A percentile compares a stretch with the other conserved stretches of the same genome.
These are phyloP conservation scores for Sporothrix variecibatus DNA, from an alignment of 2,329 filamentous ascomycete species.

Conservation along the genomic window DNA sequence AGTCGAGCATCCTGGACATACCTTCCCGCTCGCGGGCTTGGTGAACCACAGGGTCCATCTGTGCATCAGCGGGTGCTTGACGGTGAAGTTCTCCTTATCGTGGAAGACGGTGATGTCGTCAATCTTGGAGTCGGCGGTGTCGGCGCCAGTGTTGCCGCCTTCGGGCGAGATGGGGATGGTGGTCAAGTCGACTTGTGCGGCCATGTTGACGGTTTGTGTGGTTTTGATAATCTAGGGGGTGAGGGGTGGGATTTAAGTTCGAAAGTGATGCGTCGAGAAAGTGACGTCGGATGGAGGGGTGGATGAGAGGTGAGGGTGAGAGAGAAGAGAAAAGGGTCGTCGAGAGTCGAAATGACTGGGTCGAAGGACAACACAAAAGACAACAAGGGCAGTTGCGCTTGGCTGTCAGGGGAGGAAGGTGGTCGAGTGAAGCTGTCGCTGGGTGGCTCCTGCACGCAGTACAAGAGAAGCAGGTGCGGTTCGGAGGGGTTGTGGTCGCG, in stretches of 20 bases:
- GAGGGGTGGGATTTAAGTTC: background rate
- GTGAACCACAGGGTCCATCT: constrained; percentile 99
- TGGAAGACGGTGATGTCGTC: constrained; percentile 94
- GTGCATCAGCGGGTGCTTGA: constrained; percentile 97
- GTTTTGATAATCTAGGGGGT: background rate
- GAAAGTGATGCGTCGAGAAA: background rate
- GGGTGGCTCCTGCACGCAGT: constrained; percentile 27
- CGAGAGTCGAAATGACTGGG: too few species aligned
- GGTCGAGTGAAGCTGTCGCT: background rate
- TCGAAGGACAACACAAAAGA: background rate
- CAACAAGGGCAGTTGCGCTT: background rate
- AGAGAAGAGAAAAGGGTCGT: background rate
- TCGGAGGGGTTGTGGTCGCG: constrained; percentile 7
- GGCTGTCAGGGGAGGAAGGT: constrained; percentile 14
- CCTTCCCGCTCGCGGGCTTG: constrained; percentile 95
- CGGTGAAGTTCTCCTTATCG: constrained; percentile 98
- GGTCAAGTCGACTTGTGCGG: constrained; percentile 65
- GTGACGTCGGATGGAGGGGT: background rate
- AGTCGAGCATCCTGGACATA: constrained; percentile 41
- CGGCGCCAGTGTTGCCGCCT: constrained; percentile 56
- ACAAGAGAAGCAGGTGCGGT: constrained; percentile 22
- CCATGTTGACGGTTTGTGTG: constrained; percentile 37
- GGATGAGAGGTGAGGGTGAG: background rate
- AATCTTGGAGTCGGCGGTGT: constrained; percentile 46
- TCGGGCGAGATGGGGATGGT: constrained; percentile 68